A percentile compares a stretch with the other conserved stretches of the same genome.
phyloP scores from a whole-genome alignment of 192 early-diverging fungal genomes.

The Chytriomyces hyalinus region DNA sequence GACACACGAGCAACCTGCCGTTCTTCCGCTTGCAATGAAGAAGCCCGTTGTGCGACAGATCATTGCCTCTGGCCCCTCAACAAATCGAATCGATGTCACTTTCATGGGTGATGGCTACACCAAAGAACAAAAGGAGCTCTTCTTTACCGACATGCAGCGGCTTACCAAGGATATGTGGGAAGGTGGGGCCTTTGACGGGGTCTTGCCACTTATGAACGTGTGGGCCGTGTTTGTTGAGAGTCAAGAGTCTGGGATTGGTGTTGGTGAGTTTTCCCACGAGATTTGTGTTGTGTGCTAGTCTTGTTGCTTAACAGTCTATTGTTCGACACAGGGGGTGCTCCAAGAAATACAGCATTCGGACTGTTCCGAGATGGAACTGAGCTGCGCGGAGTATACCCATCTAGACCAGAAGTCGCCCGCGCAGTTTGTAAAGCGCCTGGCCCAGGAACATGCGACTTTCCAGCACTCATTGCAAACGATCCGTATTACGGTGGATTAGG shows the following conservation, averaged over 20 bases:
- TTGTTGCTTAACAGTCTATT: background rate
- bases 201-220: slow-evolving; percentile 63
- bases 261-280: background rate
- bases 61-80: slow-evolving; percentile 55
- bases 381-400: slow-evolving; percentile 62
- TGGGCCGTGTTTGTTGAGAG: slow-evolving; percentile 60
- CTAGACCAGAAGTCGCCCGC: slow-evolving; percentile 54
- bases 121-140: slow-evolving; percentile 49
- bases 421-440: slow-evolving; percentile 57
- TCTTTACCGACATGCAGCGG: slow-evolving; percentile 60
- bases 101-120: slow-evolving; percentile 73
- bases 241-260: slow-evolving; percentile 61
- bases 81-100: slow-evolving; percentile 64
- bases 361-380: slow-evolving; percentile 71
- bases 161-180: slow-evolving; percentile 63
- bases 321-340: slow-evolving; percentile 40
- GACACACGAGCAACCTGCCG: too few relatives aligned
- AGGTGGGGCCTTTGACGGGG: slow-evolving; percentile 57
- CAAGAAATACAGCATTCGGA: slow-evolving; percentile 61
- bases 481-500: slow-evolving; percentile 68
- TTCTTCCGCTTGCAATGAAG: too few relatives aligned
- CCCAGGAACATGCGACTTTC: slow-evolving; percentile 62
- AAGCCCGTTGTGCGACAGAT: slow-evolving; percentile 30
- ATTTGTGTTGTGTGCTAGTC: too few relatives aligned
- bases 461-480: slow-evolving; percentile 64